Base-by-base conservation (phyloP, 2,329 filamentous ascomycete species). In the Fusarium euwallaceae region DNA sequence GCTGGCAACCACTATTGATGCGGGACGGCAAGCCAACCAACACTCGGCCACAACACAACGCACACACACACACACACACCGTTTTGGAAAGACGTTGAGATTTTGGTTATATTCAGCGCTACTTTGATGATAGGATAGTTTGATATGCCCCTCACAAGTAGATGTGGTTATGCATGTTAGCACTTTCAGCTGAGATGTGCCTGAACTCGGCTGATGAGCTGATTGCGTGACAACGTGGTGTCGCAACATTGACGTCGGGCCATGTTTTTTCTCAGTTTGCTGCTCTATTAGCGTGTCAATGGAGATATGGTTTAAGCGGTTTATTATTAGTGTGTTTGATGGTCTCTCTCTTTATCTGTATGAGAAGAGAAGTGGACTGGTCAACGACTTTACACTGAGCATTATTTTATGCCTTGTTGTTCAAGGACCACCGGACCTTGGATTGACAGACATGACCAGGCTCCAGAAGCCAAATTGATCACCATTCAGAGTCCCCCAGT, bases 181-280 rank as follows among this genome's bases (percentile, higher is more conserved):
- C 34, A 39, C 34, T n/a, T 24, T 59, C 36, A 12, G 55, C 34
- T 39, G 32, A 24, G 55, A 59, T 37, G 55, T 62, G 60, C 60
- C 45, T 36, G 41, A 32, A 20, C 41, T 53, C 48, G 48, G 48
- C 48, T 53, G 27, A 53, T 4, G 20, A 62, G 60, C 29, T 32
- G 60, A 51, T 62, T 45, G 60, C 41, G 60, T 62, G 60, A 62
- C 22, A 37, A 22, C 27, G 20, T 51, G 29, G 60, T 43, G 41
- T 37, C 41, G 22, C 29, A 24, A 36, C n/a, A 22, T 36, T 62
- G 60, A 62, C 43, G 43, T 62, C 41, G 43, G 41, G 27, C 27
- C 32, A 37, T 37, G 45, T 27, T n/a, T 51, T 51, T n/a, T 5
- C 22, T 51, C 11, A 22, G 22, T 27, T 51, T 51, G 8, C 24